Evolutionary conservation across 129 eudicot genomes (phyloP).

Genomic region (Arctium minus): DNA sequence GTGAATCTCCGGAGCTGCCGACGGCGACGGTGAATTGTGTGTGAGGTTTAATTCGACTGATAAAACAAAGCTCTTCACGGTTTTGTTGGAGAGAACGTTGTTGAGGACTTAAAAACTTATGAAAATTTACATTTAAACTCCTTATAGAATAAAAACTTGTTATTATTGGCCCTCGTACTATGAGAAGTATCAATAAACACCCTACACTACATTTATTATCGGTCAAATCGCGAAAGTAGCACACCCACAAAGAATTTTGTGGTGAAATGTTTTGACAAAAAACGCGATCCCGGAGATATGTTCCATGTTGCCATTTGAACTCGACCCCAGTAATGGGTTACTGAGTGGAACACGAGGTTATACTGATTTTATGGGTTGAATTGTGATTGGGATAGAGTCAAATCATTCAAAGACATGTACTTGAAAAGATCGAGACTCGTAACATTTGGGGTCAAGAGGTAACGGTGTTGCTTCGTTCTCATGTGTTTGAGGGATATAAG

Average conservation of each 20-base stretch:
- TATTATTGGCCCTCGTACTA: neutral
- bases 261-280: neutral
- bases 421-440: neutral
- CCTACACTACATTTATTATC: neutral
- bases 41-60: conserved; percentile 4
- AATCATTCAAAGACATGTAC: neutral
- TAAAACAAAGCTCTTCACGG: neutral
- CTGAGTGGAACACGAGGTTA: neutral
- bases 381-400: neutral
- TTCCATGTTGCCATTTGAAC: neutral
- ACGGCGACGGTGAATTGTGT: conserved; percentile 9
- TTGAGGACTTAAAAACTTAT: neutral
- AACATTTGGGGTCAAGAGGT: neutral
- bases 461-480: neutral
- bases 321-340: neutral
- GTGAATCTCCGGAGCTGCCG: conserved; percentile 9
- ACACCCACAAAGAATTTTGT: neutral
- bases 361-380: neutral
- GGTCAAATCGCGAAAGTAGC: neutral
- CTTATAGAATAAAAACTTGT: neutral
- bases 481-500: neutral
- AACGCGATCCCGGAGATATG: neutral
- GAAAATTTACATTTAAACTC: neutral
- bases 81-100: neutral
- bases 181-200: neutral